Evolutionary conservation across 805 yeast genomes (phyloP).

Genomic region (Kodamaea restingae): DNA sequence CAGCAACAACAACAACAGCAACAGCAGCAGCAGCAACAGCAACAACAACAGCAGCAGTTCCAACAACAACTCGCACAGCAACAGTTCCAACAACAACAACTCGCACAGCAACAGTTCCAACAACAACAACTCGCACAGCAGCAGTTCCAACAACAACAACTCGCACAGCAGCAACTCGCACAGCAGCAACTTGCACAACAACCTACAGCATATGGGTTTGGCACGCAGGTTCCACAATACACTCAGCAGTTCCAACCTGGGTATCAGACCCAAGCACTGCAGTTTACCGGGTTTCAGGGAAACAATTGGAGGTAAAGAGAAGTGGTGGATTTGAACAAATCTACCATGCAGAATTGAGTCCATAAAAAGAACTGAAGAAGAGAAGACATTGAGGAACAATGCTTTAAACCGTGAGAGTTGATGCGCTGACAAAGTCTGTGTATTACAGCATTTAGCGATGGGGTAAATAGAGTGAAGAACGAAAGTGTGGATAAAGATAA

Average conservation of each 20-base stretch:
- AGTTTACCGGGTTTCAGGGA: constrained; percentile 13
- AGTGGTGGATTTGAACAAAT: too few relatives aligned
- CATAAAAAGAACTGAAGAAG: too few relatives aligned
- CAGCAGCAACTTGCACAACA: constrained; percentile 11
- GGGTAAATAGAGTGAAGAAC: too few relatives aligned
- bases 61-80: constrained; percentile 12
- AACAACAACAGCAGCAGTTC: constrained; percentile 6
- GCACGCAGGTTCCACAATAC: constrained; percentile 9
- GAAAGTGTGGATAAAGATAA: too few relatives aligned
- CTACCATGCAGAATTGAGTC: too few relatives aligned
- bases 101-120: constrained; percentile 9
- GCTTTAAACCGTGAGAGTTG: too few relatives aligned
- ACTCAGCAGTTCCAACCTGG: constrained; percentile 3
- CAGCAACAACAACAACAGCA: constrained; percentile 9
- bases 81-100: constrained; percentile 11
- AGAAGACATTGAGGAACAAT: too few relatives aligned
- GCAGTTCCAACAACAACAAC: constrained; percentile 9
- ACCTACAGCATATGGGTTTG: constrained; percentile 8
- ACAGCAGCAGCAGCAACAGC: constrained; percentile 8
- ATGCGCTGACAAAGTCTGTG: too few relatives aligned
- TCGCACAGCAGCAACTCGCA: constrained; percentile 8
- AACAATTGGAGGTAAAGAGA: background rate
- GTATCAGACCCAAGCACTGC: constrained; percentile 10
- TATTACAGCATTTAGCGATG: too few relatives aligned
- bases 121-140: constrained; percentile 12